These are phyloP conservation scores for Knufia petricola DNA, from an alignment of 2,329 filamentous ascomycete species.

Conservation along the genomic window DNA sequence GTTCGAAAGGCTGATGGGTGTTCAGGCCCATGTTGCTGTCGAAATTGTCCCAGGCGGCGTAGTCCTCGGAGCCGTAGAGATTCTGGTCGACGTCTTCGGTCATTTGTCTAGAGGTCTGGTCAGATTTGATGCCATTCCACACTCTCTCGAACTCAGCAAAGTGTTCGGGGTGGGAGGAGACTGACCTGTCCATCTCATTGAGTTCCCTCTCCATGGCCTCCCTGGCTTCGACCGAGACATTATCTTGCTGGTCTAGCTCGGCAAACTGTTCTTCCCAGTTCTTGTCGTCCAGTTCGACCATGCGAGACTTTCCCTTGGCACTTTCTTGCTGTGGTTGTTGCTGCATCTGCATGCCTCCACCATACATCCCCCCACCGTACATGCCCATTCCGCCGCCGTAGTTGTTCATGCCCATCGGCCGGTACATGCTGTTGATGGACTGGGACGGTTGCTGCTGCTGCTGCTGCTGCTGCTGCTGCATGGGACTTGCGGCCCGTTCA, in stretches of 20 bases:
- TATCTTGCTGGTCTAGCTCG: conserved; percentile 47
- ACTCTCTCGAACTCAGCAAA: conserved; percentile 85
- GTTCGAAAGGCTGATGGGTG: conserved; percentile 45
- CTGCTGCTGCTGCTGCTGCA: conserved; percentile 38
- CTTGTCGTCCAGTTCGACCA: conserved; percentile 86
- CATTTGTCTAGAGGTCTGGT: conserved; percentile 46
- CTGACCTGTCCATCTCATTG: conserved; percentile 79
- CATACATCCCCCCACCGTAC: conserved; percentile 36
- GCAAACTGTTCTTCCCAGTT: conserved; percentile 97
- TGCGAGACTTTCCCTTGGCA: conserved; percentile 71
- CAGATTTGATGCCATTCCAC: conserved; percentile 39
- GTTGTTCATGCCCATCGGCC: conserved; percentile 37
- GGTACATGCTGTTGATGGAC: conserved; percentile 46
- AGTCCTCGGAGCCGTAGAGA: conserved; percentile 59
- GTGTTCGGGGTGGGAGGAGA: conserved; percentile 60
- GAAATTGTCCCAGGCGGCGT: conserved; percentile 71
- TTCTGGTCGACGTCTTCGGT: conserved; percentile 53
- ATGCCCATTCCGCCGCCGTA: conserved; percentile 44
- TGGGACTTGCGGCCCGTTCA: conserved; percentile 52
- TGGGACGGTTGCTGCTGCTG: conserved; percentile 41
- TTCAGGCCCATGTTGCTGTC: conserved; percentile 47
- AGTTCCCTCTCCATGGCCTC: conserved; percentile 75
- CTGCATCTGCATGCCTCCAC: conserved; percentile 39
- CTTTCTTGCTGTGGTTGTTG: conserved; percentile 38
- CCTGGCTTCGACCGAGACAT: conserved; percentile 55